A percentile compares a stretch with the other conserved stretches of the same genome.
Evolutionary conservation across 345 rosid genomes (phyloP).

Genomic region (Rhizophora apiculata): DNA sequence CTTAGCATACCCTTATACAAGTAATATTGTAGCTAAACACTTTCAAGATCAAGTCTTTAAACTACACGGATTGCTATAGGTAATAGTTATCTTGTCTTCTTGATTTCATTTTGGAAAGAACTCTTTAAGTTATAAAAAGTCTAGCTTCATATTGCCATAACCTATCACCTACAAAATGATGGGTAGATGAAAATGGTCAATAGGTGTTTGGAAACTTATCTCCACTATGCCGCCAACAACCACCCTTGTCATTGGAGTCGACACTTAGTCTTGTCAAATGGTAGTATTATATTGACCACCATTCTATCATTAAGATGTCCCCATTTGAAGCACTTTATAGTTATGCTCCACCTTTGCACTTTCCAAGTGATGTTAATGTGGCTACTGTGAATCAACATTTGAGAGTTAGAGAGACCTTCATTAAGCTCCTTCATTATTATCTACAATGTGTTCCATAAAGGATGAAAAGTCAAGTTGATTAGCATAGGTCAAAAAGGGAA

Average conservation of each 20-base stretch:
- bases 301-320: background rate
- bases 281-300: background rate
- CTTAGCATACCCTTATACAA: background rate
- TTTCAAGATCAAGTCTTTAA: background rate
- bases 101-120: background rate
- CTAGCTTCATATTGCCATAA: too few relatives aligned
- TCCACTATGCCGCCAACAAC: background rate
- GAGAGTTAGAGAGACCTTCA: background rate
- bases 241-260: too few relatives aligned
- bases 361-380: background rate
- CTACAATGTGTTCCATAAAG: too few relatives aligned
- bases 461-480: too few relatives aligned
- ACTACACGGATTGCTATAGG: background rate
- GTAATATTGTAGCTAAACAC: too few relatives aligned
- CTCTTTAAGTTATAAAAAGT: background rate
- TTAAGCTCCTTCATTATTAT: background rate
- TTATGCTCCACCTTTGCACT: background rate
- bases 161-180: background rate
- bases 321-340: background rate
- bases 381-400: background rate
- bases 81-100: background rate
- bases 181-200: background rate
- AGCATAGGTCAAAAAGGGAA: too few relatives aligned
- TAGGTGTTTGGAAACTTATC: background rate
- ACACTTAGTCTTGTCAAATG: too few relatives aligned